Base-by-base conservation (phyloP, 2,329 filamentous ascomycete species). In the Westerdykella aurantiaca region DNA sequence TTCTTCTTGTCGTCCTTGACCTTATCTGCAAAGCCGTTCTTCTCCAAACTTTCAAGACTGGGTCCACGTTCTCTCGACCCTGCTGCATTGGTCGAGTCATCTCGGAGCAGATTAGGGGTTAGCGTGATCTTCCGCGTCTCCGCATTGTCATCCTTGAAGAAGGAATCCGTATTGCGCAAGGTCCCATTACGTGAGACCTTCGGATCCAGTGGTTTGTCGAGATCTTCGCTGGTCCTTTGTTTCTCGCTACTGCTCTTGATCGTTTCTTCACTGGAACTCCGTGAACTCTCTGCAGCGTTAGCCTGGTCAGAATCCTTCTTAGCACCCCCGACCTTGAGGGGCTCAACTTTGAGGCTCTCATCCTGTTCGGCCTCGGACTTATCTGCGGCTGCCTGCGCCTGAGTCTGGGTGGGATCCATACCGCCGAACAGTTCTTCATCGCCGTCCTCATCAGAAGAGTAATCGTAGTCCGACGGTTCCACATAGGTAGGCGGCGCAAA, bases 121-220 rank as follows among this genome's bases (percentile, higher is more conserved):
- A 98, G 78, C 0, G 90, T 95, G 54, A 98, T 97, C 72, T 97
- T 97, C 68, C 94, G 89, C 2, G 93, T 96, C 68, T 97, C 93
- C 31, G 88, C 85, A 25, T 81, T 88, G 60, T 98, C 91, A 60
- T 97, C 93, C 67, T 89, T 95, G 75, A 96, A 96, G 74, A 97
- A 96, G 1, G 91, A 95, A 68, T 97, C 91, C 4, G 88, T 91
- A 63, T 94, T 94, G 51, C 91, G 81, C 37, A 95, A 79, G 17
- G 86, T 91, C 34, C 89, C 89, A 56, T 95, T 94, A 51, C 85
- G 81, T 31, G 88, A 89, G 2, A 66, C 56, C 38, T 67, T 69
- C 25, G 58, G 64, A 31, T 68, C 64, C 46, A 65, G 58, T 55
- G 72, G 69, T 31, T 67, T 60, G 35, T 77, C 75, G 44, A 83